A percentile compares a stretch with the other conserved stretches of the same genome.
Conservation (phyloP, 176 grass and related monocot species). For the Carex littledalei region DNA sequence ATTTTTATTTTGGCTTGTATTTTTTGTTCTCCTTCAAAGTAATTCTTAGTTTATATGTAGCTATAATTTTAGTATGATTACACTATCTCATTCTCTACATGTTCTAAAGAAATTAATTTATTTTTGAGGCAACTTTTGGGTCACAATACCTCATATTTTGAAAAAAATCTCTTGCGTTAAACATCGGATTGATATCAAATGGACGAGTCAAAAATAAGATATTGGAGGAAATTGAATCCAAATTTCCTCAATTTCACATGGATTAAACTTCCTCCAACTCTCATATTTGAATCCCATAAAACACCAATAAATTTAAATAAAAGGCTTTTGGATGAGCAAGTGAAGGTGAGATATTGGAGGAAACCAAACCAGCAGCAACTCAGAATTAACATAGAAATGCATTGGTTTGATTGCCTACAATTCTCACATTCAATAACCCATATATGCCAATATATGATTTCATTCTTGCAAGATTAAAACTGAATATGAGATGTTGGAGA, state of each 20-base stretch:
- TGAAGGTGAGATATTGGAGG: constrained; percentile 22
- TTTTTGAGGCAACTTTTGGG: neutral
- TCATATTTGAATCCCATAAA: neutral
- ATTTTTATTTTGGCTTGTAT: constrained; percentile 17
- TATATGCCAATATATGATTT: too few relatives aligned
- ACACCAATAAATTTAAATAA: too few relatives aligned
- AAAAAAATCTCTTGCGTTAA: neutral
- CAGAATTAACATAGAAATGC: neutral
- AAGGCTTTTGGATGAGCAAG: neutral
- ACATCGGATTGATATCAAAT: neutral
- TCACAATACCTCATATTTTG: neutral
- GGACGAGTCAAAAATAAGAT: neutral
- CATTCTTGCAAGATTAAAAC: neutral
- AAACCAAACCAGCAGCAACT: neutral
- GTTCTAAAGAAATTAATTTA: neutral
- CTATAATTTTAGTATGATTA: neutral
- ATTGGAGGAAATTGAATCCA: neutral
- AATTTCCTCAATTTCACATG: neutral
- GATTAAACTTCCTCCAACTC: constrained; percentile 4
- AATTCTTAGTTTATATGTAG: neutral
- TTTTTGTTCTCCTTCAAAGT: constrained; percentile 16
- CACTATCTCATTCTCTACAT: neutral
- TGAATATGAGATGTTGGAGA: constrained; percentile 14
- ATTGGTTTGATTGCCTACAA: constrained; percentile 1
- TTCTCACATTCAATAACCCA: constrained; percentile 5